Base-by-base conservation (phyloP, 1,284 basidiomycete species). In the Coniferiporia weirii region DNA sequence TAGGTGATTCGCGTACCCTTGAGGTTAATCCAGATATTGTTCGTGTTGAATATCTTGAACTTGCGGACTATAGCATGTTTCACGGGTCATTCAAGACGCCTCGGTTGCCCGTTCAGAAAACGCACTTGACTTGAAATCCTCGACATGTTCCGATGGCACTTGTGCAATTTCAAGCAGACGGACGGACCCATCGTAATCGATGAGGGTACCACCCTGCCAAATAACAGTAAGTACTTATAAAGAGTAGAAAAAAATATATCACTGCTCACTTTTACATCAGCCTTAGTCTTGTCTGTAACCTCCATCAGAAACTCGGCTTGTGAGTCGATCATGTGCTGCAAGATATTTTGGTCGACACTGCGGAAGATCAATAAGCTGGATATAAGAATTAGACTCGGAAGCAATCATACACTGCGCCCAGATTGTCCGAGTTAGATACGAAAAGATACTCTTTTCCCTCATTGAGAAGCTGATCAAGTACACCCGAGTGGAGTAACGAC, bases 281-380 rank as follows among this genome's bases (percentile, higher is more conserved):
- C 97, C 82, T 98, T 99, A 71, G 97, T 99, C 87, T 99, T 99
- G 83, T 99, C 95, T 3, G 97, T 99, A 65, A 99, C 94, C 77
- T 99, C 96, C 95, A 97, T 96, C 71, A 97, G 73, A 79, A 95
- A 97, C 76, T 96, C 93, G 53, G 91, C 84, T 67, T 89, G 79
- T 10, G 83, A 81, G 68, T 94, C 86, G 61, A 93, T 88, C 90
- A 96, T 95, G 75, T 95, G 91, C 73, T 94, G 89, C 60, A 93
- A 75, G 68, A 93, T 94, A 63, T 78, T 80, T 68, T 91, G 83
- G 69, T 94, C 92, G 67, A 92, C 90, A 58, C 85, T 87, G 70
- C 73, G 69, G 68, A 79, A 56, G 75, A 71, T 67, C 43, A 32
- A 51, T 17, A 17, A 32, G 12, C 35, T 19, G 13, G 19, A 22